These are phyloP conservation scores for Coriolopsis trogii DNA, from an alignment of 1,284 basidiomycete species.

Conservation along the genomic window DNA sequence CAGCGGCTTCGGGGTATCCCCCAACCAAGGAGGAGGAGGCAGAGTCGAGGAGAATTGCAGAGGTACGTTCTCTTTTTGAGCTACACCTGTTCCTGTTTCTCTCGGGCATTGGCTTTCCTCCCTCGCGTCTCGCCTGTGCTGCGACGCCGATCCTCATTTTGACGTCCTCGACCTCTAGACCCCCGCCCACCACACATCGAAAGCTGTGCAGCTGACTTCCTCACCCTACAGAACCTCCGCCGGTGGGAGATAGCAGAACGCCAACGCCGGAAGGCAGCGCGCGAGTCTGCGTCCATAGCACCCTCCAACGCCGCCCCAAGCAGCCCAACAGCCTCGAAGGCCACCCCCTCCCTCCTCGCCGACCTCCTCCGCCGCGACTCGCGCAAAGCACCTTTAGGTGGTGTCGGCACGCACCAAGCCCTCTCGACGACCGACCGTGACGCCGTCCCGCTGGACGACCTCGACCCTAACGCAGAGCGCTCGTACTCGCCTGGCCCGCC, in stretches of 20 bases:
- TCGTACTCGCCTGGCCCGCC: conserved; percentile 27
- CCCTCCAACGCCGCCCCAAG: conserved; percentile 36
- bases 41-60: conserved; percentile 68
- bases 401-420: conserved; percentile 37
- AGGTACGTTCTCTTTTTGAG: conserved; percentile 48
- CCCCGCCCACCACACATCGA: no score
- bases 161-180: no score
- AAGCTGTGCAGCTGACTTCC: neutral
- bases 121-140: no score
- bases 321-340: conserved; percentile 9
- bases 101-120: no score
- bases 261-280: conserved; percentile 64
- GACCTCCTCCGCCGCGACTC: conserved; percentile 50
- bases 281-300: conserved; percentile 51
- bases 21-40: conserved; percentile 64
- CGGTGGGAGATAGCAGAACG: conserved; percentile 76
- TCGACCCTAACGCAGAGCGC: conserved; percentile 38
- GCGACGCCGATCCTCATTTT: no score
- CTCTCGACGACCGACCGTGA: conserved; percentile 42
- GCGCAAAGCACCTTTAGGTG: conserved; percentile 36
- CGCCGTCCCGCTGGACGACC: conserved; percentile 51
- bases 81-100: neutral
- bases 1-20: conserved; percentile 52
- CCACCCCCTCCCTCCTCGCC: conserved; percentile 49
- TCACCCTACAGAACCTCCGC: conserved; percentile 56